Base-by-base conservation (phyloP, 2,329 filamentous ascomycete genomes). In the Xylaria hypoxylon region DNA sequence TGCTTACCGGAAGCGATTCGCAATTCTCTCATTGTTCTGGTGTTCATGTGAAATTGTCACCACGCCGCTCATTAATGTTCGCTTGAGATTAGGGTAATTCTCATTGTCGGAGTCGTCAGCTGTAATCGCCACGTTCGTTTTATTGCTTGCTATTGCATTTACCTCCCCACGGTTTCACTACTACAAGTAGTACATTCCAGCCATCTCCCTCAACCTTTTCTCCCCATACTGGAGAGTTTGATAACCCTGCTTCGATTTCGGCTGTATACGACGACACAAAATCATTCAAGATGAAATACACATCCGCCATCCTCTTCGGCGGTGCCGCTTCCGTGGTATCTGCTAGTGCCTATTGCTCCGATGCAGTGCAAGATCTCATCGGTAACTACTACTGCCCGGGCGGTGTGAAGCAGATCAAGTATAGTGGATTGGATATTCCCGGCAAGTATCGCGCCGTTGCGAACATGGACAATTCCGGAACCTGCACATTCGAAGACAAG, bases 371-470 rank as follows among this genome's bases (percentile, higher is more conserved):
- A 56, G 71, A 73, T 62, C 6, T 22, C n/a, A 31, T 71, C 8
- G 73, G 73, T 24, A 76, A 76, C 70, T 75, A 57, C 62, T 76
- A 67, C 67, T 76, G 74, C 64, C 71, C 70, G 0, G 71, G 71
- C 11, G 64, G 63, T 44, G 89, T 93, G 64, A 79, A 85, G 64
- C 86, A 88, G 55, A 90, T 94, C 77, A 85, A 86, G n/a, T 94
- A 93, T 78, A 79, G 79, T 65, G 87, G 87, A 62, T 84, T 92
- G 71, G 86, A 86, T 33, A 81, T 82, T 55, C 72, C 83, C 48
- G 90, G 91, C 44, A 81, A 80, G 50, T 94, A 92, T 81, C 84
- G 91, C 65, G 84, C 85, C 61, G 85, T 94, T 40, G 86, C 83
- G 28, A 73, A 75, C 60, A 92, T 94, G 87, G 81, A 86, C 66